Evolutionary conservation across 768 basidiomycete genomes (phyloP), one percentile per base, ranked within the genome.

Genomic region (Plicaturopsis crispa): DNA sequence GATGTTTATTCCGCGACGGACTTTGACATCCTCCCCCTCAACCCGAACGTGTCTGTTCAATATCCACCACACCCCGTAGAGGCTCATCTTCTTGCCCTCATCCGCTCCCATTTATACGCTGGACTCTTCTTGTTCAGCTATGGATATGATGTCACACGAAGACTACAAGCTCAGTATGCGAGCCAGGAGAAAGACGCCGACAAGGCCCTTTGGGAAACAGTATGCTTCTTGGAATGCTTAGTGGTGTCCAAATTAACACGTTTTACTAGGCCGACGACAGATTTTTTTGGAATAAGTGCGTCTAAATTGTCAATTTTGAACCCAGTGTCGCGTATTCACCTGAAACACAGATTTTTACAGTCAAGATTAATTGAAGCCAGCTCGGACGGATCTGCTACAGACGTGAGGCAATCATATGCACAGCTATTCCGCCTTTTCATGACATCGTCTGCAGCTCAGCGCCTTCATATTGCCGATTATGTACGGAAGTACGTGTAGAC

Each of bases 201-300:
- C 17, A 80, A 64, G 53, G 66, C 80, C 7, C 64, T 86, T 33
- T 93, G 84, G 85, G 77, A 89, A 64, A 69, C 75, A 59, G 90
- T 88, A 54, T 39, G 76, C 69, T n/a, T 23, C 21, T 36, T n/a
- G n/a, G n/a, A n/a, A n/a, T 18, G 13, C 14, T 17, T 21, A 38
- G 10, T n/a, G 16, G 1, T n/a, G 4, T 26, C 22, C 16, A n/a
- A n/a, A 34, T 24, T 33, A 19, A 39, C 16, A 18, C 38, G 39
- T 52, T 35, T 34, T 43, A 12, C 50, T n/a, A 93, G 83, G 84
- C 82, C 26, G 96, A 99, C 47, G 91, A 96, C 53, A 74, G 93
- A 45, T 99, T 99, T 64, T 98, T 98, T 62, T 99, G 94, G 94
- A 99, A 99, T 61, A 86, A 78, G 76, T 85, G 41, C 33, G 60